Conservation (phyloP, 495 filamentous ascomycete species). For the Penicillium riverlandense region DNA sequence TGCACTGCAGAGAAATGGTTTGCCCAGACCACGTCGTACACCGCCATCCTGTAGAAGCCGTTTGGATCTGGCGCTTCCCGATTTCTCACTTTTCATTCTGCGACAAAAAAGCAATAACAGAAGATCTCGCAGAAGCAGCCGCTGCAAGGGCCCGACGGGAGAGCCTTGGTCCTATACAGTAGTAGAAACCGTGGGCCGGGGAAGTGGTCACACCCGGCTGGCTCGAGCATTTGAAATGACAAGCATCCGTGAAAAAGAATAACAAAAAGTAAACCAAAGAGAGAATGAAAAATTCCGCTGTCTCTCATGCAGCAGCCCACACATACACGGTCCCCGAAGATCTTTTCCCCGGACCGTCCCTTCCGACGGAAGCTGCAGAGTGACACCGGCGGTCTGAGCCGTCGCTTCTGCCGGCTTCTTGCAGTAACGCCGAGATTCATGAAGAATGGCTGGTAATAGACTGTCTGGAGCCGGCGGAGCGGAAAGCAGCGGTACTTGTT, state of each 20-base stretch:
- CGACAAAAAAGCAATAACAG: no score
- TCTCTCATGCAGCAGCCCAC: no score
- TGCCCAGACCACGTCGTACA: conserved; percentile 21
- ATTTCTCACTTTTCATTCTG: not conserved
- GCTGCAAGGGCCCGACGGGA: conserved; percentile 38
- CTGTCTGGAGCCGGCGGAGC: no score
- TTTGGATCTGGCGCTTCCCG: conserved; percentile 17
- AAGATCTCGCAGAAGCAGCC: conserved; percentile 12
- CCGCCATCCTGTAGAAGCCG: conserved; percentile 25
- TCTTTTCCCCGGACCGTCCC: conserved; percentile 9
- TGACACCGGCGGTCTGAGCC: conserved; percentile 22
- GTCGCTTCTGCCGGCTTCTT: conserved; percentile 15
- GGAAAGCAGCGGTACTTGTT: no score
- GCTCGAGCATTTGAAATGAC: no score
- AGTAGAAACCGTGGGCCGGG: conserved; percentile 24
- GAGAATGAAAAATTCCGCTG: no score
- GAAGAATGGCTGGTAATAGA: not conserved
- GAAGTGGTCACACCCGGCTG: conserved; percentile 11
- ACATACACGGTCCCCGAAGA: not conserved
- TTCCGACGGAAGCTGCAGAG: conserved; percentile 9
- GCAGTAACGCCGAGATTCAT: conserved; percentile 13
- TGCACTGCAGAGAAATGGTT: no score
- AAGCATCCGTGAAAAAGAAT: no score
- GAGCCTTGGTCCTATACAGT: conserved; percentile 8
- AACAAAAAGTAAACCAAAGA: no score